phyloP scores from a whole-genome alignment of 805 yeast genomes.

The Wickerhamiella sergipiensis region DNA sequence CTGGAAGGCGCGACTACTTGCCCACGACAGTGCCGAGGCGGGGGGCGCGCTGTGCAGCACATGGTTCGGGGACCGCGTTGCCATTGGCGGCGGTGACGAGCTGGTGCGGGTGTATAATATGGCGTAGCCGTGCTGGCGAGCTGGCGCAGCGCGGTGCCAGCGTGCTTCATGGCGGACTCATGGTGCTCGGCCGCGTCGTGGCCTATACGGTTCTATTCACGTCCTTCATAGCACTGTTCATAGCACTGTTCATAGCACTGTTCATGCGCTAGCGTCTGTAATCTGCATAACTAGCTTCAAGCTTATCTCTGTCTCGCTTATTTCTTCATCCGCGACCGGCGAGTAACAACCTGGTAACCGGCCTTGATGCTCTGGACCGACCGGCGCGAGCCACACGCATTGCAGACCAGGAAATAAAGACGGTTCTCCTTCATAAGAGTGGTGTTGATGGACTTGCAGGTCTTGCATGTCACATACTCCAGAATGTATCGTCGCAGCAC shows the following conservation, averaged over 20 bases:
- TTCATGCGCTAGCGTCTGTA: no score
- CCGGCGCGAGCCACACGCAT: slow-evolving; percentile 94
- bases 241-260: no score
- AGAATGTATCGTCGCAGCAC: slow-evolving; percentile 90
- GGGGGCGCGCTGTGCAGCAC: slow-evolving; percentile 11
- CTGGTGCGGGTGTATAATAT: slow-evolving; percentile 14
- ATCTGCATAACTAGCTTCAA: no score
- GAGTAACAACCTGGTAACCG: slow-evolving; percentile 85
- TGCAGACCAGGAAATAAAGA: slow-evolving; percentile 93
- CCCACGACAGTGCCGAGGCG: slow-evolving; percentile 17
- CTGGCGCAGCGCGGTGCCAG: no score
- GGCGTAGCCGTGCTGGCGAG: slow-evolving; percentile 1
- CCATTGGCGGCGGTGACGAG: slow-evolving; percentile 17
- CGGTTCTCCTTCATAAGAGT: slow-evolving; percentile 94
- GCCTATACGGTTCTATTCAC: no score
- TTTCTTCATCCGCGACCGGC: slow-evolving; percentile 15
- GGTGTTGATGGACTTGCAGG: slow-evolving; percentile 96
- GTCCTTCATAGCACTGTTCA: no score
- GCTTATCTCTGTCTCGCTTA: no score
- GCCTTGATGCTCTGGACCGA: slow-evolving; percentile 95
- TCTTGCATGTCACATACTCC: slow-evolving; percentile 97
- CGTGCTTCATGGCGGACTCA: no score
- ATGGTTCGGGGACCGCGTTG: slow-evolving; percentile 3
- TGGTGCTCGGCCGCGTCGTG: no score
- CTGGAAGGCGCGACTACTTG: slow-evolving; percentile 17